Evolutionary conservation across 2,329 filamentous ascomycete species (phyloP).

Genomic region (Fusarium cicatricum): DNA sequence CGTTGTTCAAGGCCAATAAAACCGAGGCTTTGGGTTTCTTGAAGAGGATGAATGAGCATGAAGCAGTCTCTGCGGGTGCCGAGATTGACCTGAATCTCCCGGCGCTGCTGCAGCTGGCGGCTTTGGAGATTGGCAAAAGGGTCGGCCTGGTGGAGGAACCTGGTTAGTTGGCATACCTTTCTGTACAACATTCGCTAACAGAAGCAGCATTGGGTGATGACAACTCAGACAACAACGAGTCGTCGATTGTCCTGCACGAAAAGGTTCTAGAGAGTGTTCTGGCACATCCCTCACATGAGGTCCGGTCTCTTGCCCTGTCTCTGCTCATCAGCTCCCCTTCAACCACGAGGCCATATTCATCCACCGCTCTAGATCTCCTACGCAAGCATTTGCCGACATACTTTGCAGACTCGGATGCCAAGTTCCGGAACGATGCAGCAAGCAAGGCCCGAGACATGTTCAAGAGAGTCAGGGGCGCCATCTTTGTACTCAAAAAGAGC

Average conservation of each 20-base stretch:
- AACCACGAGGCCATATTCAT: slow-evolving; percentile 76
- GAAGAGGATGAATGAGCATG: slow-evolving; percentile 61
- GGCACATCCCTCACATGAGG: slow-evolving; percentile 65
- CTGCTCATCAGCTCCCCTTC: slow-evolving; percentile 80
- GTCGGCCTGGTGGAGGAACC: slow-evolving; percentile 74
- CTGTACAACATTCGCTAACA: slow-evolving; percentile 25
- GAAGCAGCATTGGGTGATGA: slow-evolving; percentile 41
- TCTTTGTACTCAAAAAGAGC: slow-evolving; percentile 62
- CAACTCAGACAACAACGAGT: slow-evolving; percentile 27
- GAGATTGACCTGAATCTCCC: slow-evolving; percentile 59
- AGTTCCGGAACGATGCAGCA: slow-evolving; percentile 83
- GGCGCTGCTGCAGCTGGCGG: slow-evolving; percentile 68
- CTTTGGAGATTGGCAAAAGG: slow-evolving; percentile 77
- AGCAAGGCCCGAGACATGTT: slow-evolving; percentile 79
- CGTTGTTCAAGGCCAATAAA: slow-evolving; percentile 68
- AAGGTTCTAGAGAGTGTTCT: slow-evolving; percentile 61
- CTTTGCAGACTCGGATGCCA: slow-evolving; percentile 85
- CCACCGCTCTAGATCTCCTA: slow-evolving; percentile 68
- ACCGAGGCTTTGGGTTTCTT: slow-evolving; percentile 64
- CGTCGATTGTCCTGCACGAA: slow-evolving; percentile 49
- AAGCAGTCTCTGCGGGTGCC: slow-evolving; percentile 55
- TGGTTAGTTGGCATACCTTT: slow-evolving; percentile 48
- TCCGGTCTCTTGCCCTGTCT: slow-evolving; percentile 82
- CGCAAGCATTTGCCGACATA: slow-evolving; percentile 72
- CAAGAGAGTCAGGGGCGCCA: slow-evolving; percentile 75